phyloP scores from a whole-genome alignment of 2,329 filamentous ascomycete genomes.

The Ophiostoma populinum region DNA sequence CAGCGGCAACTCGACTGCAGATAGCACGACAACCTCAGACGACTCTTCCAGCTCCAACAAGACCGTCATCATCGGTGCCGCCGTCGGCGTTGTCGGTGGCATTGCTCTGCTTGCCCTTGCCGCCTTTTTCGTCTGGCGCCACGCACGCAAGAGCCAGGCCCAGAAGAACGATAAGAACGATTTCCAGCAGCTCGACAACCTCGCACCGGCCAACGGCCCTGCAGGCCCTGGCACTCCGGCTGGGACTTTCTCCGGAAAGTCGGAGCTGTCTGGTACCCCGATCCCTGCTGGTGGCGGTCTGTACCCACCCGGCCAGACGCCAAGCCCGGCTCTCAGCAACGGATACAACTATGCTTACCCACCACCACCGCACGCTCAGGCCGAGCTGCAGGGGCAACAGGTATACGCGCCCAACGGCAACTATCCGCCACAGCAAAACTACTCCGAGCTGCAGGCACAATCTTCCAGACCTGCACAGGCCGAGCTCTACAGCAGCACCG shows the following conservation, averaged over 20 bases:
- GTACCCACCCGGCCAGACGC: slow-evolving; percentile 11
- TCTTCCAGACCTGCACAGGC: slow-evolving; percentile 7
- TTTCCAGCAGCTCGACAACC: slow-evolving; percentile 9
- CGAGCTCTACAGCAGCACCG: slow-evolving; percentile 13
- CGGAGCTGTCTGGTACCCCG: slow-evolving; percentile 16
- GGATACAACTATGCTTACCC: slow-evolving; percentile 7
- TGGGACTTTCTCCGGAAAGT: slow-evolving; percentile 14
- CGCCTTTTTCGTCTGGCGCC: slow-evolving; percentile 20
- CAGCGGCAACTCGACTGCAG: background rate
- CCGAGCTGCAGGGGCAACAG: slow-evolving; percentile 15
- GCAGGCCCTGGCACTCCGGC: background rate
- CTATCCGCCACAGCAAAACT: slow-evolving; percentile 2
- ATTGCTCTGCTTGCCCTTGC: slow-evolving; percentile 17
- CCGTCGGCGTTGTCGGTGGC: slow-evolving; percentile 18
- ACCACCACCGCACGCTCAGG: slow-evolving; percentile 9
- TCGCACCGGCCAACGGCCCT: slow-evolving; percentile 2
- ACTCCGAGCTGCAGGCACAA: slow-evolving; percentile 14
- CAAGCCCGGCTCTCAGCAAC: slow-evolving; percentile 16
- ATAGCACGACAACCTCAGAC: background rate
- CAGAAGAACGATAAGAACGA: background rate
- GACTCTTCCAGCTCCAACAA: slow-evolving; percentile 13
- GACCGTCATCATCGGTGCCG: slow-evolving; percentile 19
- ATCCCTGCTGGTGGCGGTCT: slow-evolving; percentile 4
- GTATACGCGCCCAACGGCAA: slow-evolving; percentile 5
- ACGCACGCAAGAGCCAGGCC: slow-evolving; percentile 14